Evolutionary conservation across 495 filamentous ascomycete species (phyloP), one percentile per base, ranked within the genome.

Genomic region (Penicillium argentinense): DNA sequence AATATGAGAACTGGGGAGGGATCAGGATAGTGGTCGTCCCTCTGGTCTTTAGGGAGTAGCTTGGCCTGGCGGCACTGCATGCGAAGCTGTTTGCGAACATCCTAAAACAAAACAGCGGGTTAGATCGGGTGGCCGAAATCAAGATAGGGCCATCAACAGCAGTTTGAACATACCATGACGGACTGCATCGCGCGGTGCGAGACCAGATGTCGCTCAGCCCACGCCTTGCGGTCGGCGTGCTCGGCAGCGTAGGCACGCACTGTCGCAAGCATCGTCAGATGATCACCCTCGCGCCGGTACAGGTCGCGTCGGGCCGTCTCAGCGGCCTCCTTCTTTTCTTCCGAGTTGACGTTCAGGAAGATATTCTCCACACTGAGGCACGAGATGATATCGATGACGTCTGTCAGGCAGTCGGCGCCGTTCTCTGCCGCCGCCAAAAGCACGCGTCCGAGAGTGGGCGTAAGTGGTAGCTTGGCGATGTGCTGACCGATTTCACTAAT

Each of bases 301-400:
- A 98, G 76, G 55, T 90, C 86, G 17, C 79, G 81, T 13, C 91
- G 78, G 6, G 82, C 80, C 8, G 74, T 71, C 47, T 92, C 87
- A 1, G 87, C 86, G 37, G 85, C 76, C 51, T 96, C 90, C 33
- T 81, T 82, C 37, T 80, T 84, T 51, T 96, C 91, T 45, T 97
- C 93, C 0, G 87, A 85, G 4, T 79, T 80, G 0, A 87, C 73
- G 39, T 89, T 88, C 9, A 91, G 64, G 62, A 96, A 96, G 38
- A 97, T 83, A 48, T 88, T 91, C 57, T 96, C 91, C 0, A 91
- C 86, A 3, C 88, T 93, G 9, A 97, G 77, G 52, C 84, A 88
- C 0, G 95, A 83, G 47, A 97, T 87, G 42, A 97, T 88, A 59
- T 99, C 95, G 45, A 99, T 95, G 9, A 82, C 83, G 54, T 97